Evolutionary conservation across 176 grass and related monocot species (phyloP).

Genomic region (Oryza meyeriana): DNA sequence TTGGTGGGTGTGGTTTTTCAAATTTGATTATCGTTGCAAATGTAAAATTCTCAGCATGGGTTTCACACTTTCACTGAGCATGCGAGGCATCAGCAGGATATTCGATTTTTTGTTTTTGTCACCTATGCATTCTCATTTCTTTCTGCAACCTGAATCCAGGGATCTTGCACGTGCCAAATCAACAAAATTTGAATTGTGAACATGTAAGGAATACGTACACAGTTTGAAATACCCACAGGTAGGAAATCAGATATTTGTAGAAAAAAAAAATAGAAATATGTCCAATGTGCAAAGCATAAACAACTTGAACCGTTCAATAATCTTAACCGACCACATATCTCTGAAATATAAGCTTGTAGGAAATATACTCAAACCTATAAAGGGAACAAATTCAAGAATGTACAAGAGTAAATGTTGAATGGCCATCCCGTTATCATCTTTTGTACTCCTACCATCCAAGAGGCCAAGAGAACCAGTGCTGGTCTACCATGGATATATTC

Average conservation of each 20-base stretch:
- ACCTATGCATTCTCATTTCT: background rate
- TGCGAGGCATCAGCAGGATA: background rate
- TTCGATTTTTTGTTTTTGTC: background rate
- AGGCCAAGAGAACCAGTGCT: background rate
- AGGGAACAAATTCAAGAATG: background rate
- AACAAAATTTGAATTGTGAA: background rate
- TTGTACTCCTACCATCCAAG: background rate
- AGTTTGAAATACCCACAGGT: background rate
- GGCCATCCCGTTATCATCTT: background rate
- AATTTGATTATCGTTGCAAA: constrained; percentile 21
- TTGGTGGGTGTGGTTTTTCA: background rate
- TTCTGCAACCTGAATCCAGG: background rate
- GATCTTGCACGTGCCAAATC: background rate
- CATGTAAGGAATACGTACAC: background rate
- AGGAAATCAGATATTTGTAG: background rate
- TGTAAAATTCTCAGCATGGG: background rate
- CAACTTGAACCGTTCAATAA: background rate
- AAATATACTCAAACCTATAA: no score
- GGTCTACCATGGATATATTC: no score
- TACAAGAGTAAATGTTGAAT: background rate
- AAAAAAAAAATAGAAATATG: background rate
- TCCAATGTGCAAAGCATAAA: background rate
- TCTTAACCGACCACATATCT: background rate
- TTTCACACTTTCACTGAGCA: constrained; percentile 23
- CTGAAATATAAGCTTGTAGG: no score